phyloP scores from a whole-genome alignment of 305 asterid species.

The Solanum hybrid region DNA sequence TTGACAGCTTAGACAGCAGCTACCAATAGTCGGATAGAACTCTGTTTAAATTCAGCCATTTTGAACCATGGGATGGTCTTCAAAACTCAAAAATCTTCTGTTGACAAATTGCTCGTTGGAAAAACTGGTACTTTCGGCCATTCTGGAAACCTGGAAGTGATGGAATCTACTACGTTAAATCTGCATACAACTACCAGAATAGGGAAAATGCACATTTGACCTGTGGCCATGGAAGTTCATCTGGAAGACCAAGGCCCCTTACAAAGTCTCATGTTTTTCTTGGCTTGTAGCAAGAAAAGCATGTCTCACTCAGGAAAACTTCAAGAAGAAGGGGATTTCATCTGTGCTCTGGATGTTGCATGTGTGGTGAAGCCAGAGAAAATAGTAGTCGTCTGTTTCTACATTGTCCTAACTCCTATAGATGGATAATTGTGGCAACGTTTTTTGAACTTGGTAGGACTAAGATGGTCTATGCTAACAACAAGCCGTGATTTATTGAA shows the following conservation, averaged over 20 bases:
- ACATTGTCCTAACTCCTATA: neutral
- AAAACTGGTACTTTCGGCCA: neutral
- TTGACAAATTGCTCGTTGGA: neutral
- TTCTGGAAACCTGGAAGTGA: neutral
- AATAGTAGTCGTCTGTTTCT: neutral
- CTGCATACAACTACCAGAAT: neutral
- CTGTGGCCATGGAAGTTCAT: neutral
- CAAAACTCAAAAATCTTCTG: neutral
- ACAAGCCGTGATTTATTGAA: neutral
- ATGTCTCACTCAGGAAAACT: neutral
- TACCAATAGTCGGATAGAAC: neutral
- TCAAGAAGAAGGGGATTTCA: neutral
- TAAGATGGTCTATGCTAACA: neutral
- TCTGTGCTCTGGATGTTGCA: neutral
- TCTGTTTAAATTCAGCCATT: neutral
- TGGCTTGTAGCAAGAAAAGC: neutral
- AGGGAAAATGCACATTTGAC: neutral
- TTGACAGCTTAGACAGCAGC: neutral
- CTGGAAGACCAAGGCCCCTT: neutral
- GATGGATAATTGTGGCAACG: neutral
- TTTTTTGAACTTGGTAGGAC: neutral
- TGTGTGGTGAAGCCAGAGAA: neutral
- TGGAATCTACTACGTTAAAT: neutral
- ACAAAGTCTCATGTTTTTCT: neutral
- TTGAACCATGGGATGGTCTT: neutral